Percentiles rank a stretch among this genome's conserved stretches.
Conservation (phyloP, 2,329 filamentous ascomycete genomes). For the Ophidiomyces ophidiicola region DNA sequence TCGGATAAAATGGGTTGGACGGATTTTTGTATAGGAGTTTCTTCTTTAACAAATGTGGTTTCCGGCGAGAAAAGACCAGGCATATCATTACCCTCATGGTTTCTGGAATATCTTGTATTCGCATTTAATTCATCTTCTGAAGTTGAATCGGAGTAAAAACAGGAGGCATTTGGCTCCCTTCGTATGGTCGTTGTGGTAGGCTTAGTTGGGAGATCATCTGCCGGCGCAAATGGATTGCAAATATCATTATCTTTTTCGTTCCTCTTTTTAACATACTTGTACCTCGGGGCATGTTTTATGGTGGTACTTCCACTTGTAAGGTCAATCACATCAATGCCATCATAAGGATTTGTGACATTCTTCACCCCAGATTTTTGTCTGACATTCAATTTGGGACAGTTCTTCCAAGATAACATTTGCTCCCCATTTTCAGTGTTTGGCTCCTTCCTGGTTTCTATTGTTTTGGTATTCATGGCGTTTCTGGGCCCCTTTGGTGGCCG, state of each 20-base stretch:
- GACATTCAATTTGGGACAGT: conserved; percentile 18
- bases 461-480: conserved; percentile 20
- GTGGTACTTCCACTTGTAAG: conserved; percentile 8
- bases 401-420: no score
- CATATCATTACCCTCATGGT: conserved; percentile 6
- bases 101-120: not conserved
- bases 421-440: no score
- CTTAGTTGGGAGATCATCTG: not conserved
- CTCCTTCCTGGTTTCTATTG: not conserved
- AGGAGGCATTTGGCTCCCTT: not conserved
- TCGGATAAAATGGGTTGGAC: not conserved
- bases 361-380: conserved; percentile 11
- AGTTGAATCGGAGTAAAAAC: not conserved
- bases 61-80: not conserved
- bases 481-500: conserved; percentile 43
- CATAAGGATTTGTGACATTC: conserved; percentile 13
- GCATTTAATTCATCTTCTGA: not conserved
- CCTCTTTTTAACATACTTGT: conserved; percentile 6
- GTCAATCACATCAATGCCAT: conserved; percentile 14
- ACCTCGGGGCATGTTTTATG: conserved; percentile 2
- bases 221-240: not conserved
- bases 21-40: not conserved
- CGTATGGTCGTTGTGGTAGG: not conserved
- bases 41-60: not conserved
- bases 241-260: conserved; percentile 3